Base-by-base conservation (phyloP, 2,329 filamentous ascomycete species). In the Karstenula rhodostoma region DNA sequence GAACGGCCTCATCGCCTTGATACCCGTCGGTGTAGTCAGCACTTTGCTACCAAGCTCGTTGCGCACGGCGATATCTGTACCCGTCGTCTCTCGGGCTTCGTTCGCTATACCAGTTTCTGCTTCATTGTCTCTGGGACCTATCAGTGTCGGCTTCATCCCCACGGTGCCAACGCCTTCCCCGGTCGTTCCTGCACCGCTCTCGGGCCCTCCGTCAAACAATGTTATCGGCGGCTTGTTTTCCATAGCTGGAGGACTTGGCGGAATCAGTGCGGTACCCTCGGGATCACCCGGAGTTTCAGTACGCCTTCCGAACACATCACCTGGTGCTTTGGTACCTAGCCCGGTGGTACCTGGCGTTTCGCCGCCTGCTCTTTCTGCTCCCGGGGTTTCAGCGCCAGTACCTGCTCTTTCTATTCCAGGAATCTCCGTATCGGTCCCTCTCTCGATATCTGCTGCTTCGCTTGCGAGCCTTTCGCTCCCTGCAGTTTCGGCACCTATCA, bases 1-100 rank as follows among this genome's bases (percentile, higher is more conserved):
- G 6, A 54, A 54, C 17, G 58, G 52, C 10, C n/a, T 60, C 15
- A 56, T 60, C 48, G 42, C 44, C 3, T 23, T 59, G 5, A 9
- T 59, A 4, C 57, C 52, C 10, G 37, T 56, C n/a, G 48, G 48
- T n/a, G 44, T 52, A 17, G 25, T n/a, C 17, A 54, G 37, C 27
- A 54, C 17, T 22, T 22, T 22, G 5, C n/a, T 44, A 17, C 27
- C 51, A 10, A 54, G 51, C 25, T 19, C 37, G n/a, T 17, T 10
- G 17, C 8, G 37, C 12, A 43, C 37, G 17, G 27, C 35, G 19
- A 12, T n/a, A 2, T 8, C 15, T 17, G 10, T 33, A 9, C 2
- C 47, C 15, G 13, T 22, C 7, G 29, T 12, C 8, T n/a, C 37
- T n/a, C 37, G 17, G n/a, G 37, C 5, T 40, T 40, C 37, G 37